Evolutionary conservation across 1,284 basidiomycete genomes (phyloP).

Genomic region (Irpex sp.): DNA sequence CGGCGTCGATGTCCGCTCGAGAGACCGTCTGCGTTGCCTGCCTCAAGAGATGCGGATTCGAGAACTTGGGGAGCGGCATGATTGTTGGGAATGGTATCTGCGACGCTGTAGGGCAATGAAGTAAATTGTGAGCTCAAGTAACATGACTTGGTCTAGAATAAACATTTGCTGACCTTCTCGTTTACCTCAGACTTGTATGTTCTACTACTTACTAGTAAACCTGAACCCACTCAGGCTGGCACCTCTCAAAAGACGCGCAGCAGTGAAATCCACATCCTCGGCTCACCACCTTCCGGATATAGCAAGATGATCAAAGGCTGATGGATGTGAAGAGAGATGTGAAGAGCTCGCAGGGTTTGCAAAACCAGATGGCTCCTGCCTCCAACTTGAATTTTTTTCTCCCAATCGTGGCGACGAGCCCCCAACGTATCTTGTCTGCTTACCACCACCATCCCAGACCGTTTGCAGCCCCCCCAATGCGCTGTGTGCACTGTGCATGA

Average conservation of each 20-base stretch:
- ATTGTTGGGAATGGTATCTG: background rate
- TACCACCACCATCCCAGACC: background rate
- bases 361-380: background rate
- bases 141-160: too few relatives aligned
- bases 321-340: slow-evolving; percentile 1
- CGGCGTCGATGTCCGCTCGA: slow-evolving; percentile 17
- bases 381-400: background rate
- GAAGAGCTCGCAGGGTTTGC: background rate
- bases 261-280: background rate
- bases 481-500: too few relatives aligned
- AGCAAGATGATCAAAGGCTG: background rate
- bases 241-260: too few relatives aligned
- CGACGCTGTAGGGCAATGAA: too few relatives aligned
- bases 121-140: too few relatives aligned
- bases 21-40: slow-evolving; percentile 17
- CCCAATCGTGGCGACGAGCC: background rate
- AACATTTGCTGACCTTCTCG: too few relatives aligned
- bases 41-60: slow-evolving; percentile 17
- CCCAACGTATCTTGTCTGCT: background rate
- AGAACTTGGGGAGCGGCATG: slow-evolving; percentile 2
- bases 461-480: background rate
- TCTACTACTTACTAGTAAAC: too few relatives aligned
- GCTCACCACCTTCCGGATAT: background rate
- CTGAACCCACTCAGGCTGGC: too few relatives aligned
- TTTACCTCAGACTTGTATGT: too few relatives aligned